Base-by-base conservation (phyloP, 306 rosid species). In the Fagus sylvatica region DNA sequence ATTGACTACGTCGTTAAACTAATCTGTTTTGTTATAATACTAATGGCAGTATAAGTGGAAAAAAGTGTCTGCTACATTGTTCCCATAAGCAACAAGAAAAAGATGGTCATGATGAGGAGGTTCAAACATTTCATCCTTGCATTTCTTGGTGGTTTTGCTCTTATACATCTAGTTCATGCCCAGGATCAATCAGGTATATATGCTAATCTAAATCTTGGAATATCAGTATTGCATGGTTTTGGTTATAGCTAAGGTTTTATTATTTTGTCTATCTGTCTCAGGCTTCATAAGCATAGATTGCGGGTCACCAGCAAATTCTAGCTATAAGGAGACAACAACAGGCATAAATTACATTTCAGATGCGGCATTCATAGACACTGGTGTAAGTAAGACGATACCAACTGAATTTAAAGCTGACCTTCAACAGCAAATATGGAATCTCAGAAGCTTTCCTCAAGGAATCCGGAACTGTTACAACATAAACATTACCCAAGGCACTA, bases 361-460 rank as follows among this genome's bases (percentile, higher is more conserved):
- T 79, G 70, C 78, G 8, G 0, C 9, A 1, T 70, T 37, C 69
- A 77, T 82, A 34, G 39, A 53, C 51, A 74, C 76, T 1, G 87
- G 89, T 33, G 40, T 32, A 57, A 73, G 33, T 48, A 51, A 28
- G 3, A 64, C 41, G 66, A 66, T 80, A 69, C 62, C 71, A 8
- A 30, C 81, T 0, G 43, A 28, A 77, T 56, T 49, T 5, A 56
- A 6, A 48, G 36, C 53, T 17, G 28, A 30, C 5, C 7, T 1
- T 32, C 88, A 75, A 73, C 85, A 48, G 3, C 84, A 89, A 1
- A 5, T 76, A 30, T 17, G 53, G 2, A 7, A 76, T 55, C 60
- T 89, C 46, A 81, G 89, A 33, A 87, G 88, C 66, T 89, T 89
- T 46, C 93, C 93, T 7, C 80, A n/a, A 37, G 90, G 93, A 12